Evolutionary conservation across 192 early-diverging fungal species (phyloP).

Genomic region (Backusella parvicylindrica): DNA sequence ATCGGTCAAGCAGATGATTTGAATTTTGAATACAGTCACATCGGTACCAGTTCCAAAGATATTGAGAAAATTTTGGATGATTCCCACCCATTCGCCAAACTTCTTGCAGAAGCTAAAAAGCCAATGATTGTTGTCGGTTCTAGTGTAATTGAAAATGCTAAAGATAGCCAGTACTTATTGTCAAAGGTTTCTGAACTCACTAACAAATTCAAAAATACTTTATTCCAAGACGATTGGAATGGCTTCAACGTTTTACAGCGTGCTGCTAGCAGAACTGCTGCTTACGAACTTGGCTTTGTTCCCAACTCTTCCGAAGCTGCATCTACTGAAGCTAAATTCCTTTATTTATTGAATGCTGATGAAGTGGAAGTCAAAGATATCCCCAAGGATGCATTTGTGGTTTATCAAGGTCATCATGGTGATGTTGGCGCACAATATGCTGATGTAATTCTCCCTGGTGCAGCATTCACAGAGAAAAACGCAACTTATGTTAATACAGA

Average conservation of each 20-base stretch:
- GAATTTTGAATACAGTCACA: conserved; percentile 87
- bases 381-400: conserved; percentile 89
- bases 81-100: conserved; percentile 66
- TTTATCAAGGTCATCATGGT: conserved; percentile 99
- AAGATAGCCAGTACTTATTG: conserved; percentile 68
- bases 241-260: conserved; percentile 88
- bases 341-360: conserved; percentile 94
- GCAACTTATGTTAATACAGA: conserved; percentile 97
- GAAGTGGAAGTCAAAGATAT: conserved; percentile 73
- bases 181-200: conserved; percentile 72
- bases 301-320: conserved; percentile 44
- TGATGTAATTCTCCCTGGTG: conserved; percentile 92
- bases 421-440: conserved; percentile 92
- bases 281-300: conserved; percentile 86
- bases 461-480: conserved; percentile 94
- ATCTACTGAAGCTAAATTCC: conserved; percentile 52
- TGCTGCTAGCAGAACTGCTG: conserved; percentile 84
- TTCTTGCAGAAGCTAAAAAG: conserved; percentile 74
- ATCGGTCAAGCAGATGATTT: conserved; percentile 75
- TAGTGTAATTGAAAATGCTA: conserved; percentile 64
- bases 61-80: conserved; percentile 70
- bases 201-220: conserved; percentile 56
- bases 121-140: conserved; percentile 90
- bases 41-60: conserved; percentile 60
- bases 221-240: conserved; percentile 79